Percentiles rank a stretch among this genome's conserved stretches.
Evolutionary conservation across 495 filamentous ascomycete genomes (phyloP).

Genomic region (Jackrogersella multiformis): DNA sequence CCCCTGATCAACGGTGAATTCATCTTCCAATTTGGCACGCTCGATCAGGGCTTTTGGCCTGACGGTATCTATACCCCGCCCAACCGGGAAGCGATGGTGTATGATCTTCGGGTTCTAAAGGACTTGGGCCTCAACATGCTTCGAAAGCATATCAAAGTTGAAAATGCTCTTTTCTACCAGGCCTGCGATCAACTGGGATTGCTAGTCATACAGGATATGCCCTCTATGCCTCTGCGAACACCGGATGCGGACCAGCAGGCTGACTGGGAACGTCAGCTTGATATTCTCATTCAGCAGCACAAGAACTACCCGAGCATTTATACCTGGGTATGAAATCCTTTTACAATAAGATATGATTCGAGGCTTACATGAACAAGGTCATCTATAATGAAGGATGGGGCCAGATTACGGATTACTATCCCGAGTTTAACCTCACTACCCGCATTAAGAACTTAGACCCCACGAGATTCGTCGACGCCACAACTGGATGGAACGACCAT

Average conservation of each 20-base stretch:
- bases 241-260: slow-evolving; percentile 61
- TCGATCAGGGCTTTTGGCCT: slow-evolving; percentile 77
- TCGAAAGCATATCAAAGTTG: slow-evolving; percentile 78
- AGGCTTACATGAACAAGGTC: slow-evolving; percentile 51
- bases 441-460: slow-evolving; percentile 65
- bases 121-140: slow-evolving; percentile 71
- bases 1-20: slow-evolving; percentile 71
- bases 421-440: slow-evolving; percentile 65
- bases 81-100: slow-evolving; percentile 70
- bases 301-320: slow-evolving; percentile 70
- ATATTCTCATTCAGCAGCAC: slow-evolving; percentile 67
- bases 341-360: background rate
- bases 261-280: slow-evolving; percentile 71
- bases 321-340: slow-evolving; percentile 49
- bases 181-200: slow-evolving; percentile 72
- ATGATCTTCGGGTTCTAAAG: slow-evolving; percentile 69
- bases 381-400: slow-evolving; percentile 81
- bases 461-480: slow-evolving; percentile 67
- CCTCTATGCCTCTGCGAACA: slow-evolving; percentile 56
- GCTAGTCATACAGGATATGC: slow-evolving; percentile 75
- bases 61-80: slow-evolving; percentile 71
- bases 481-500: slow-evolving; percentile 63
- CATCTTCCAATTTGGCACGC: slow-evolving; percentile 70
- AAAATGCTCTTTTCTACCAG: slow-evolving; percentile 71
- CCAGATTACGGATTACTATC: slow-evolving; percentile 59